A percentile compares a stretch with the other conserved stretches of the same genome.
Evolutionary conservation across 2,329 filamentous ascomycete species (phyloP).

Genomic region (Paramyrothecium roridum): DNA sequence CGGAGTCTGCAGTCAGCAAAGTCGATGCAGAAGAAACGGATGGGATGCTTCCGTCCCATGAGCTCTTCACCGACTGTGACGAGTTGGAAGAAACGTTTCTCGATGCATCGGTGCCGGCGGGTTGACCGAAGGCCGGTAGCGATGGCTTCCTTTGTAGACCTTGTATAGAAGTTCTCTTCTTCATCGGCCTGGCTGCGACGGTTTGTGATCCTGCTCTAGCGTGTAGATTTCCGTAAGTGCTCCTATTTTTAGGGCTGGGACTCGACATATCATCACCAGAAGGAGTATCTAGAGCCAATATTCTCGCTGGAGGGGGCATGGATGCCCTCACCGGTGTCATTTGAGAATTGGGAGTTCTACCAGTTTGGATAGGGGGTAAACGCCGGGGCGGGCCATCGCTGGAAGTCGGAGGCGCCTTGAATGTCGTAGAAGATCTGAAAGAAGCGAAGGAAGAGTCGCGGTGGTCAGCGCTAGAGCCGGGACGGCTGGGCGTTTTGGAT

Average conservation of each 20-base stretch:
- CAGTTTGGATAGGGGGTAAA: slow-evolving; percentile 11
- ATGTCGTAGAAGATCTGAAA: slow-evolving; percentile 42
- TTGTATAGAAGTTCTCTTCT: slow-evolving; percentile 49
- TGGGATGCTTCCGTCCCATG: slow-evolving; percentile 27
- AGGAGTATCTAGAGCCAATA: slow-evolving; percentile 20
- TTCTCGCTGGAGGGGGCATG: slow-evolving; percentile 14
- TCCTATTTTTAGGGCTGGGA: slow-evolving; percentile 33
- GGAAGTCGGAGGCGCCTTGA: slow-evolving; percentile 38
- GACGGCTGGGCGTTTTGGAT: slow-evolving; percentile 50
- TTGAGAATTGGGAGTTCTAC: slow-evolving; percentile 20
- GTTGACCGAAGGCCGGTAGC: slow-evolving; percentile 32
- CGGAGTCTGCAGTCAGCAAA: slow-evolving; percentile 6
- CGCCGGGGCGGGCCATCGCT: slow-evolving; percentile 42
- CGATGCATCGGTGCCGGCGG: slow-evolving; percentile 8
- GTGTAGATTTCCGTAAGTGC: slow-evolving; percentile 14
- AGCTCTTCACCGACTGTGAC: slow-evolving; percentile 8
- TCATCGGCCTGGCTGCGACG: slow-evolving; percentile 39
- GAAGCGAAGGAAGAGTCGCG: slow-evolving; percentile 31
- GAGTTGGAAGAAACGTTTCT: slow-evolving; percentile 13
- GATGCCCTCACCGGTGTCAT: slow-evolving; percentile 17
- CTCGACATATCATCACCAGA: slow-evolving; percentile 21
- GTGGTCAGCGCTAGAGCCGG: slow-evolving; percentile 51
- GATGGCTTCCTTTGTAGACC: slow-evolving; percentile 56
- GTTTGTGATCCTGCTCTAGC: slow-evolving; percentile 45
- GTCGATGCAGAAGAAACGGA: slow-evolving; percentile 14